Percentiles rank a stretch among this genome's conserved stretches.
phyloP scores from a whole-genome alignment of 1,284 basidiomycete genomes.

The Ustilago cynodontis region DNA sequence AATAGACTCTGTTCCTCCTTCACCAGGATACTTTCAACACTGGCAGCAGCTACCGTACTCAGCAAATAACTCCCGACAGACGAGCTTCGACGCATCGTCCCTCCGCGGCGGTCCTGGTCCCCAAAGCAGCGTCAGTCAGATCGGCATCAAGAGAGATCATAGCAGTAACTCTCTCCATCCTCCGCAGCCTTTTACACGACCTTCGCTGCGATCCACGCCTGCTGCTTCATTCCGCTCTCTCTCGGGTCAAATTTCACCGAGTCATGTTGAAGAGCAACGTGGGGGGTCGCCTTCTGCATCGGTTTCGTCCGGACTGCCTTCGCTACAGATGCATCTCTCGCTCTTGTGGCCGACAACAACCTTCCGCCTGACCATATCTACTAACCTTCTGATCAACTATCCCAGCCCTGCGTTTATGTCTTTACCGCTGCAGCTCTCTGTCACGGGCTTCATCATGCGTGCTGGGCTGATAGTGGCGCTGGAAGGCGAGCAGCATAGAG shows the following conservation, averaged over 20 bases:
- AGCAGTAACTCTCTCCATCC: conserved; percentile 32
- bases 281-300: conserved; percentile 11
- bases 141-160: conserved; percentile 30
- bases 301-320: conserved; percentile 43
- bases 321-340: conserved; percentile 59
- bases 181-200: conserved; percentile 13
- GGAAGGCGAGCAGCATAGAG: conserved; percentile 80
- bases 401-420: conserved; percentile 95
- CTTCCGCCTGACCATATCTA: conserved; percentile 78
- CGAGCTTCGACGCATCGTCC: conserved; percentile 41
- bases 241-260: conserved; percentile 29
- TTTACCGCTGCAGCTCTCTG: conserved; percentile 88
- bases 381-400: conserved; percentile 94
- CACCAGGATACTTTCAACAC: conserved; percentile 50
- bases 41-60: conserved; percentile 46
- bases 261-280: conserved; percentile 7
- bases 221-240: conserved; percentile 27
- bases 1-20: conserved; percentile 37
- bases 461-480: conserved; percentile 91
- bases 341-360: conserved; percentile 62
- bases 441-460: conserved; percentile 86
- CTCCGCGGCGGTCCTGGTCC: conserved; percentile 36
- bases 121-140: conserved; percentile 45
- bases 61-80: conserved; percentile 32
- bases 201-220: conserved; percentile 28